A percentile compares a stretch with the other conserved stretches of the same genome.
Evolutionary conservation across 352 stramenopile species (phyloP).

Genomic region (Phytophthora hybrid): DNA sequence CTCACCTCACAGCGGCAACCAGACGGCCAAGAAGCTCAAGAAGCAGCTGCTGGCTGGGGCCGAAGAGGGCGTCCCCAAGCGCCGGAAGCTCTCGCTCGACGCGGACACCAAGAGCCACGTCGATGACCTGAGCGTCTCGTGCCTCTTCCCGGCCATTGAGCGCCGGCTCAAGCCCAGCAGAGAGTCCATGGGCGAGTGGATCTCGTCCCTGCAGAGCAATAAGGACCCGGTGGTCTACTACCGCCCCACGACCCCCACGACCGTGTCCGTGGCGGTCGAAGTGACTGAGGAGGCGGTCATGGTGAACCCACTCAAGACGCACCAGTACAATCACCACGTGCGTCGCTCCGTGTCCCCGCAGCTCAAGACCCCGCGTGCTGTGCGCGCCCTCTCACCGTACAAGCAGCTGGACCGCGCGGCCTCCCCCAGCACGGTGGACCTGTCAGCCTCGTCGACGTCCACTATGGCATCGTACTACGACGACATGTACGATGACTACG

Average conservation of each 20-base stretch:
- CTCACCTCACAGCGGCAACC: constrained; percentile 16
- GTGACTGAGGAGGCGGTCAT: constrained; percentile 34
- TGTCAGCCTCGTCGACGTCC: constrained; percentile 75
- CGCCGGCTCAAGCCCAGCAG: constrained; percentile 35
- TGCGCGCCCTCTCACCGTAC: constrained; percentile 40
- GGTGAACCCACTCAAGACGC: constrained; percentile 37
- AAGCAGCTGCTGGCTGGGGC: constrained; percentile 31
- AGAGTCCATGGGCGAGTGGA: constrained; percentile 42
- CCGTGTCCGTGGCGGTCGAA: constrained; percentile 29
- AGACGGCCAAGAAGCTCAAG: constrained; percentile 56
- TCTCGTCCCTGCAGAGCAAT: constrained; percentile 36
- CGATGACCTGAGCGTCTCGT: constrained; percentile 14
- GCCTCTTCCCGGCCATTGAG: constrained; percentile 47
- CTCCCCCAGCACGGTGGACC: constrained; percentile 49
- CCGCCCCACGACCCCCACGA: constrained; percentile 33
- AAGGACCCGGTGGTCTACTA: constrained; percentile 32
- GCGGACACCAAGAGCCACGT: constrained; percentile 24
- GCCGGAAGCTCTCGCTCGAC: constrained; percentile 54
- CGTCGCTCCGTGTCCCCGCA: constrained; percentile 34
- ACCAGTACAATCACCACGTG: constrained; percentile 33
- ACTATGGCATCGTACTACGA: constrained; percentile 75
- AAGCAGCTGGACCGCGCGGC: constrained; percentile 43
- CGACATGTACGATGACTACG: constrained; percentile 65
- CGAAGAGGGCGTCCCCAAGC: constrained; percentile 41
- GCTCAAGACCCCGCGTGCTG: constrained; percentile 27